Conservation (phyloP, 2,329 filamentous ascomycete genomes). For the Apiospora marii region DNA sequence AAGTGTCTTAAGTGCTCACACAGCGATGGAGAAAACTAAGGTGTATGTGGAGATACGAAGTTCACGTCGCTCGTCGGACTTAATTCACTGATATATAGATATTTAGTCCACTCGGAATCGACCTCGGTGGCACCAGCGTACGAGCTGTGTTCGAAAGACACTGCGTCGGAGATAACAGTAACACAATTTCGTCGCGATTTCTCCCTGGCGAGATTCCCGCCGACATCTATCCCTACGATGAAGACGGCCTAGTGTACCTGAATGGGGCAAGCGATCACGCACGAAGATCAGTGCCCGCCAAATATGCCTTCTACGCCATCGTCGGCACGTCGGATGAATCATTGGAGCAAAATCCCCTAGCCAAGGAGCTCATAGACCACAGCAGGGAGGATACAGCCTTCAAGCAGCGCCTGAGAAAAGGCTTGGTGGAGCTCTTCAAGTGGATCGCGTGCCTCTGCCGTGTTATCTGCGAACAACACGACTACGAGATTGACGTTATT, state of each 20-base stretch:
- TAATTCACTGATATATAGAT: not conserved
- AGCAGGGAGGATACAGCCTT: not conserved
- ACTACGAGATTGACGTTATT: slow-evolving; percentile 26
- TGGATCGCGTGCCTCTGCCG: not conserved
- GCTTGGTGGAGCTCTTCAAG: not conserved
- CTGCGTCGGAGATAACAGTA: slow-evolving; percentile 22
- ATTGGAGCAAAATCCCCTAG: slow-evolving; percentile 26
- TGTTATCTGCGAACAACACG: slow-evolving; percentile 9
- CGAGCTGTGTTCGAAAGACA: slow-evolving; percentile 28
- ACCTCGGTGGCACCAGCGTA: slow-evolving; percentile 33
- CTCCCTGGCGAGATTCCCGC: slow-evolving; percentile 31
- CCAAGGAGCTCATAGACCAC: slow-evolving; percentile 8
- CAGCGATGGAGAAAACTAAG: not conserved
- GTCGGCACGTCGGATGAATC: slow-evolving; percentile 26
- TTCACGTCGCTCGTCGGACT: too few relatives aligned
- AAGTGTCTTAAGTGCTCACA: not conserved
- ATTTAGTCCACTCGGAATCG: slow-evolving; percentile 31
- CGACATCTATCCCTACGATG: slow-evolving; percentile 32
- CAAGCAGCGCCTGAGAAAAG: not conserved
- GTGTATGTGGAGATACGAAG: not conserved
- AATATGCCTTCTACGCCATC: slow-evolving; percentile 29
- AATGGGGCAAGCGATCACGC: slow-evolving; percentile 24
- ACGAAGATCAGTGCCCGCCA: slow-evolving; percentile 26
- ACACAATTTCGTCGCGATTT: not conserved
- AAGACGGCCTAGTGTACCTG: slow-evolving; percentile 26